These are phyloP conservation scores for Candida saitoana DNA, from an alignment of 805 yeast species.

Conservation along the genomic window DNA sequence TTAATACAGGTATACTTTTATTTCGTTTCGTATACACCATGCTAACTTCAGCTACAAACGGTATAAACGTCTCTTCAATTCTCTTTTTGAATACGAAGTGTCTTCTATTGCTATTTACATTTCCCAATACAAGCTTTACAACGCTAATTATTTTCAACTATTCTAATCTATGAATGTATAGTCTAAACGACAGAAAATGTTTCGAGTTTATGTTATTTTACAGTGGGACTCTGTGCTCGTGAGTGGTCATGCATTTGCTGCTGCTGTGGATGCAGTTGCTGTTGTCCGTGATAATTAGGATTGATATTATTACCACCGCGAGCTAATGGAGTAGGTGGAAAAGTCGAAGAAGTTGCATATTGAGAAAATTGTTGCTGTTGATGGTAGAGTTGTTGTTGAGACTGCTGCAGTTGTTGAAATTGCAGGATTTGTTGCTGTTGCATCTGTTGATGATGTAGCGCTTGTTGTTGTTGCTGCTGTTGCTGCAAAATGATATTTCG, in stretches of 20 bases:
- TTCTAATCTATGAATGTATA: not conserved
- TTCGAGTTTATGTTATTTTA: not conserved
- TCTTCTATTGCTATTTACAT: not conserved
- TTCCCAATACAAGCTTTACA: not conserved
- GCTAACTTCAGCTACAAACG: no score
- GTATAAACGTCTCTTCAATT: no score
- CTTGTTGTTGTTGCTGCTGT: slow-evolving; percentile 6
- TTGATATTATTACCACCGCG: not conserved
- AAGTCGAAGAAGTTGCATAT: not conserved
- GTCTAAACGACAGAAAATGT: not conserved
- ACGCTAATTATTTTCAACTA: not conserved
- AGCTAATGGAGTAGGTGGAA: not conserved
- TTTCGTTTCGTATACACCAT: no score
- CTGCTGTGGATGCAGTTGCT: not conserved
- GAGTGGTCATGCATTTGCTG: not conserved
- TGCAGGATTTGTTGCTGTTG: slow-evolving; percentile 6
- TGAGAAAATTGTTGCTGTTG: slow-evolving; percentile 2
- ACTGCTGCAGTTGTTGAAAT: slow-evolving; percentile 2
- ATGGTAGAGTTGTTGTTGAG: not conserved
- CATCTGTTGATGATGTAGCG: slow-evolving; percentile 4
- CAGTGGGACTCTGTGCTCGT: not conserved
- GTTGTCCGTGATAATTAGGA: not conserved
- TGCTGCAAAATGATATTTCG: slow-evolving; percentile 2
- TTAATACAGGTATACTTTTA: no score
- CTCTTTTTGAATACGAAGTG: no score